These are phyloP conservation scores for Moelleriella libera DNA, from an alignment of 2,329 filamentous ascomycete species.

Conservation along the genomic window DNA sequence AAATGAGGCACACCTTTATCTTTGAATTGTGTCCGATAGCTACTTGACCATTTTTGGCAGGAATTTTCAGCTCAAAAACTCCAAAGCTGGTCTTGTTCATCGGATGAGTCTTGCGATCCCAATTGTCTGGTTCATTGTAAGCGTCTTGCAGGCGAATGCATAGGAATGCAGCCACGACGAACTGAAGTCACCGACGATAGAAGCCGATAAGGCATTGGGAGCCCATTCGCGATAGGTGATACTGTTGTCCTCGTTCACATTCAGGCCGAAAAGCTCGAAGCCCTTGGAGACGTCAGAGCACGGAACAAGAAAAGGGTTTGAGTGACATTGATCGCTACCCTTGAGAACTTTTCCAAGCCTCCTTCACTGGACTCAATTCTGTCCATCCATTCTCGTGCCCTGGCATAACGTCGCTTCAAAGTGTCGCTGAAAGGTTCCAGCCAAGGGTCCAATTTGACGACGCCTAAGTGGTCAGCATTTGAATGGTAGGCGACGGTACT, in stretches of 20 bases:
- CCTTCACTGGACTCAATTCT: slow-evolving; percentile 73
- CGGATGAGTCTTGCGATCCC: slow-evolving; percentile 68
- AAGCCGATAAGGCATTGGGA: slow-evolving; percentile 72
- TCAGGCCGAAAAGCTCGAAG: slow-evolving; percentile 75
- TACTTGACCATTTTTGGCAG: slow-evolving; percentile 57
- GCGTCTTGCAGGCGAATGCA: not conserved
- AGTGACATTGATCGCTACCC: slow-evolving; percentile 28
- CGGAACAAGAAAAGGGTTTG: not conserved
- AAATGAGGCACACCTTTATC: slow-evolving; percentile 55
- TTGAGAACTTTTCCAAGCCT: slow-evolving; percentile 82
- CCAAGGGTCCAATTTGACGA: slow-evolving; percentile 78
- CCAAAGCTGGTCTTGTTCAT: slow-evolving; percentile 83
- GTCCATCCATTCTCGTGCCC: slow-evolving; percentile 77
- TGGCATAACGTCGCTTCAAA: slow-evolving; percentile 61
- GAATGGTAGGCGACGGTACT: not conserved
- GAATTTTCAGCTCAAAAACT: slow-evolving; percentile 71
- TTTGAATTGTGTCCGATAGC: slow-evolving; percentile 89
- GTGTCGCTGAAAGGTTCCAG: slow-evolving; percentile 71
- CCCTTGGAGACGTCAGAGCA: slow-evolving; percentile 37
- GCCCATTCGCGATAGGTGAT: slow-evolving; percentile 95
- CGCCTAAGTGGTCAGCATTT: slow-evolving; percentile 39
- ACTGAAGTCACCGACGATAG: slow-evolving; percentile 92
- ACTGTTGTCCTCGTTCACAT: slow-evolving; percentile 66
- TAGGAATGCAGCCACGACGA: slow-evolving; percentile 17
- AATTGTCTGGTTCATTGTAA: slow-evolving; percentile 48